Evolutionary conservation across 2,329 filamentous ascomycete species (phyloP), one percentile per base, ranked within the genome.

Genomic region (Zasmidium citrigriseum): DNA sequence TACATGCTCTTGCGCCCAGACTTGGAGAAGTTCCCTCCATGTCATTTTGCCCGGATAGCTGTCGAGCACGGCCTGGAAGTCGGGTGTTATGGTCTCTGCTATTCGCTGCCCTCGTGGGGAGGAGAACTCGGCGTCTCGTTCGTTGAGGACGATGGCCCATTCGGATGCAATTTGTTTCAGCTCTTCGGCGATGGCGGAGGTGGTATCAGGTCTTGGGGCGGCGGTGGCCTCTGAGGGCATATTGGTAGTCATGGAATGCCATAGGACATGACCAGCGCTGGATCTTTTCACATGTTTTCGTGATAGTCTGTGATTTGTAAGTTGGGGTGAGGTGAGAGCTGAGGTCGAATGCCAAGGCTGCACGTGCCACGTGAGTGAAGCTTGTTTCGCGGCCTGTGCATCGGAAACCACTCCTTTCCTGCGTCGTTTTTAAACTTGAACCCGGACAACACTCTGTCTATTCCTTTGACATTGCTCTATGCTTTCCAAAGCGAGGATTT

Each of bases 1-100:
- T 5, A 22, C 29, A 24, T 41, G 49, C 49, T 52, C 49, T 44
- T 44, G 27, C 29, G 21, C n/a, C 49, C 29, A 52, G 27, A 44
- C 38, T 22, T 44, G 27, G 34, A 41, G 49, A n/a, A 52, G 25
- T 22, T 52, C n/a, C n/a, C 7, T 4, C 49, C 49, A 52, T 12
- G 18, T 24, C n/a, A 21, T 41, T 12, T 18, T 5, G 2, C 18
- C n/a, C n/a, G 29, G 49, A 16, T 51, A 51, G n/a, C 21, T n/a
- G 25, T 51, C 48, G 25, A 51, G 48, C 18, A 34, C 25, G 2
- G 25, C 48, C 11, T 24, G 11, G 29, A 52, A 52, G 3, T 22
- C 21, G 7, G 29, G 49, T n/a, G 29, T 22, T 4, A 44, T 52
- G 3, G 27, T 24, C 20, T 27, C n/a, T 23, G 2, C 18, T 3